phyloP scores from a whole-genome alignment of 139 green algal species.

The Coelastrella sp. region DNA sequence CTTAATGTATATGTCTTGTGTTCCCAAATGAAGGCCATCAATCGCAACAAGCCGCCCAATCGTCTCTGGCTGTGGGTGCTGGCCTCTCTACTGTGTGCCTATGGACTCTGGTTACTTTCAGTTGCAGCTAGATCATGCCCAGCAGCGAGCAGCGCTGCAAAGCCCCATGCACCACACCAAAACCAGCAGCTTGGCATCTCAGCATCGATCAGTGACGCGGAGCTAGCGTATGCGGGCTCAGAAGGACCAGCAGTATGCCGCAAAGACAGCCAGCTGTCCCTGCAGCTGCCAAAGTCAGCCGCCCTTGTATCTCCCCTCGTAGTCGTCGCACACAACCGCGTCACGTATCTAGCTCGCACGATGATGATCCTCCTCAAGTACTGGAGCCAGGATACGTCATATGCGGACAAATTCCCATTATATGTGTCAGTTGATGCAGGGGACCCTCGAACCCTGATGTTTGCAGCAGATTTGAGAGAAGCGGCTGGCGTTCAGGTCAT shows the following conservation, averaged over 20 bases:
- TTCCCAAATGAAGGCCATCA: too few relatives aligned
- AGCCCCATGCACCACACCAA: too few relatives aligned
- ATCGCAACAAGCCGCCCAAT: too few relatives aligned
- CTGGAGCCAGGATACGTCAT: not conserved
- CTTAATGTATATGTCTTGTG: too few relatives aligned
- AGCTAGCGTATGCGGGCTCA: not conserved
- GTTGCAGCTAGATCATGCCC: too few relatives aligned
- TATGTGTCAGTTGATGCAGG: constrained; percentile 66
- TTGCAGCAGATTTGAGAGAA: not conserved
- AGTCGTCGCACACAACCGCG: constrained; percentile 12
- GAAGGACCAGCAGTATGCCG: not conserved
- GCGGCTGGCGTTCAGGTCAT: not conserved
- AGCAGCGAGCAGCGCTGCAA: too few relatives aligned
- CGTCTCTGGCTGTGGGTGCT: too few relatives aligned
- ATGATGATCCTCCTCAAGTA: not conserved
- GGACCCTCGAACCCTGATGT: not conserved
- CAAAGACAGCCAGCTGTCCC: not conserved
- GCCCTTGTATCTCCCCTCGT: not conserved
- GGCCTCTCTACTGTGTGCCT: too few relatives aligned
- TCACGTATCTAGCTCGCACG: not conserved
- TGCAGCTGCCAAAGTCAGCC: not conserved
- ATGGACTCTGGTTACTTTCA: too few relatives aligned
- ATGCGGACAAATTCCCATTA: constrained; percentile 55
- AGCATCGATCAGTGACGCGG: not conserved
- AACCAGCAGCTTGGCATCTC: too few relatives aligned